A percentile compares a stretch with the other conserved stretches of the same genome.
These are phyloP conservation scores for Saccharomyces cerevisiae DNA, from an alignment of 805 yeast species.

Conservation along the genomic window DNA sequence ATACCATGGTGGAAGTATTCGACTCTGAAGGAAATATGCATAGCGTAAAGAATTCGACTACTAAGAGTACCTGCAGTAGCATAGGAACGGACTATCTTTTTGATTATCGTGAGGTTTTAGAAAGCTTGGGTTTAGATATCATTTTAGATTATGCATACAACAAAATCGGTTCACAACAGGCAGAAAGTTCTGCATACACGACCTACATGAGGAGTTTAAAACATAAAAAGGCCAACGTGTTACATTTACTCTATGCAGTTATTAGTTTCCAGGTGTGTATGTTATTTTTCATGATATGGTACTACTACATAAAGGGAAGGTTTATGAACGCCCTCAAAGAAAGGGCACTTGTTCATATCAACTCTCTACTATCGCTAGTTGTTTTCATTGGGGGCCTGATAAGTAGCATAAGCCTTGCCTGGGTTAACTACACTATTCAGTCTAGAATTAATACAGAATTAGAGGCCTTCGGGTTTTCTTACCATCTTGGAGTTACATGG, in stretches of 20 bases:
- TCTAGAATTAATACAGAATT: constrained; percentile 18
- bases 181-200: constrained; percentile 3
- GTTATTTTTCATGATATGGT: constrained; percentile 16
- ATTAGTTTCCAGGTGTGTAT: constrained; percentile 8
- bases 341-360: constrained; percentile 15
- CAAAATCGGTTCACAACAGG: constrained; percentile 1
- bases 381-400: constrained; percentile 18
- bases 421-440: constrained; percentile 15
- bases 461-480: constrained; percentile 21
- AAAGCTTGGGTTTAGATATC: constrained; percentile 21
- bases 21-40: constrained; percentile 4
- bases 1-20: constrained; percentile 4
- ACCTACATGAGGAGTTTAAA: constrained; percentile 8
- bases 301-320: constrained; percentile 22
- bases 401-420: constrained; percentile 11
- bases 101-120: constrained; percentile 22
- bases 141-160: constrained; percentile 27
- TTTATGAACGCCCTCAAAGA: constrained; percentile 16
- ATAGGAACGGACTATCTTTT: constrained; percentile 18
- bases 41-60: constrained; percentile 9
- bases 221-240: constrained; percentile 12
- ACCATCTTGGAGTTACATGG: constrained; percentile 22
- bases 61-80: constrained; percentile 9
- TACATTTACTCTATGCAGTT: constrained; percentile 13
- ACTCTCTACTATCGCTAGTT: constrained; percentile 19